Conservation (phyloP, 83 land plant species). For the Picea abies region DNA sequence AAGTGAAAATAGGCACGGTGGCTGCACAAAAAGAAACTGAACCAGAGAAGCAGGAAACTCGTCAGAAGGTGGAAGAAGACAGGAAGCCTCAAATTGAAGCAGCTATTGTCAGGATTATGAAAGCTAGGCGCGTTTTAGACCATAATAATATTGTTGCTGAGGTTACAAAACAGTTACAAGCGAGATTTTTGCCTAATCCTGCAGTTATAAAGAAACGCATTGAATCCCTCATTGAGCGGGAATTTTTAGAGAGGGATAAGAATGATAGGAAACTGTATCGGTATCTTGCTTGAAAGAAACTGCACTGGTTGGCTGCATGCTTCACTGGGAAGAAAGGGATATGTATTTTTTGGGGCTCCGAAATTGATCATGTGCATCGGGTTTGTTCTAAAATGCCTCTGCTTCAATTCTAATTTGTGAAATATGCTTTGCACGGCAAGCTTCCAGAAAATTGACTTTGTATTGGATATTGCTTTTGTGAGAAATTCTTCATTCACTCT, state of each 20-base stretch:
- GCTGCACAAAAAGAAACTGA: constrained; percentile 98
- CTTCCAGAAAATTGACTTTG: not conserved
- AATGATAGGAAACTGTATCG: constrained; percentile 86
- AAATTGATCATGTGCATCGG: not conserved
- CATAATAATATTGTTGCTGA: constrained; percentile 94
- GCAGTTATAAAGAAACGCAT: constrained; percentile 95
- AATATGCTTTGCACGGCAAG: constrained; percentile 2
- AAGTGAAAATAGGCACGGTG: constrained; percentile 96
- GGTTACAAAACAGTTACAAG: constrained; percentile 95
- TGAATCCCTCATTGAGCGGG: constrained; percentile 94
- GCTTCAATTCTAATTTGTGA: constrained; percentile 6
- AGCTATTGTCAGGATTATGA: constrained; percentile 98
- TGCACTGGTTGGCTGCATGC: constrained; percentile 4
- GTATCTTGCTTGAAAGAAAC: constrained; percentile 76
- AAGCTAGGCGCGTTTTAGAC: constrained; percentile 84
- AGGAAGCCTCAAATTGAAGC: constrained; percentile 99
- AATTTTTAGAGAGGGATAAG: constrained; percentile 94
- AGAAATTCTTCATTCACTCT: constrained; percentile 10
- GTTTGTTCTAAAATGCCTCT: not conserved
- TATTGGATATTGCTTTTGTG: not conserved
- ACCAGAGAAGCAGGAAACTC: constrained; percentile 97
- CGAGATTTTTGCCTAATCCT: constrained; percentile 92
- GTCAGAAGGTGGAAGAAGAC: constrained; percentile 98
- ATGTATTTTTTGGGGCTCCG: not conserved
- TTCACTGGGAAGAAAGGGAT: not conserved